Evolutionary conservation across 495 filamentous ascomycete genomes (phyloP), one percentile per base, ranked within the genome.

Genomic region (Tuber aestivum): DNA sequence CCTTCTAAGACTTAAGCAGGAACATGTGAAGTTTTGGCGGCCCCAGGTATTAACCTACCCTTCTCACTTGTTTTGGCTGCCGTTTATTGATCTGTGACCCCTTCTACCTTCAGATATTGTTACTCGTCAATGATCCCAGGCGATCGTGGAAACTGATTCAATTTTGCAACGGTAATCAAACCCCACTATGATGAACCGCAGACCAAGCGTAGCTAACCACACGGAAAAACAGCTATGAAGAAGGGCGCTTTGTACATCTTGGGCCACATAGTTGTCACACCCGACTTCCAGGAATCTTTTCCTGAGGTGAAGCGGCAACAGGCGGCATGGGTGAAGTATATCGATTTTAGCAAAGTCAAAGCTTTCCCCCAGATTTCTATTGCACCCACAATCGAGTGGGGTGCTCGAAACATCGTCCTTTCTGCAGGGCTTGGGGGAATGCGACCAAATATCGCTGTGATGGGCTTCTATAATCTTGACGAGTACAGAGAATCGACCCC

Each of bases 1-100:
- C 77, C 84, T 97, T 27, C 85, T 97, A 69, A 89, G 93, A 38
- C 86, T 97, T 16, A 91, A 90, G 56, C 92, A 93, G 75, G 93
- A 96, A 76, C 93, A 97, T 80, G 93, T 97, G 83, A 97, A 97
- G 79, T 95, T 94, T 82, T 96, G 93, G 93, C 87, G 93, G 61
- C 93, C 93, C 0, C 93, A 91, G 80, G 81, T 83, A 76, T 35
- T 35, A 18, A 4, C 27, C 56, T 14, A 5, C 5, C 27, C 2
- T 1, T 35, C 32, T 8, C 56, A 35, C 32, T 18, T n/a, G 3
- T n/a, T 27, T 61, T 44, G 42, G 21, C 23, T 12, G n/a, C 70
- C 27, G 35, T 72, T 73, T 78, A n/a, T 75, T 73, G 10, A 16
- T 35, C 40, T 41, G 75, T 18, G 44, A n/a, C n/a, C 56, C 56